These are phyloP conservation scores for Exophiala oligosperma DNA, from an alignment of 2,329 filamentous ascomycete species.

Conservation along the genomic window DNA sequence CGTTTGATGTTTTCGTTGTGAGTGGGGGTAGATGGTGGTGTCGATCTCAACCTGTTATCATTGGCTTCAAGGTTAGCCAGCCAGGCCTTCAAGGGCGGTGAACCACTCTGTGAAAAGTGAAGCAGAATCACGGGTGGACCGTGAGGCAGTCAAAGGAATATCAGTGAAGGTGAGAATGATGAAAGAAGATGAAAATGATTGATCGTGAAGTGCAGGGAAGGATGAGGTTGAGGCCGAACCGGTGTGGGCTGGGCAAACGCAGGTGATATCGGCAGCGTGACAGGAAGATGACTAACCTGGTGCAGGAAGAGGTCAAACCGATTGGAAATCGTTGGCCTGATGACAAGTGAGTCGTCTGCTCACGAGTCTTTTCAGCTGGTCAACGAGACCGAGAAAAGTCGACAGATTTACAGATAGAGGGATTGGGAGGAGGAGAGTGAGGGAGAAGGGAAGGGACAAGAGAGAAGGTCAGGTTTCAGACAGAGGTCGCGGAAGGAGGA, in stretches of 20 bases:
- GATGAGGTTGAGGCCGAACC: constrained; percentile 4
- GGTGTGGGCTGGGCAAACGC: constrained; percentile 15
- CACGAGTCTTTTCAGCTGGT: constrained; percentile 22
- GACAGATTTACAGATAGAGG: neutral
- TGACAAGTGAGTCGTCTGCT: constrained; percentile 26
- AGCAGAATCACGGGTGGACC: neutral
- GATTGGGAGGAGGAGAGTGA: constrained; percentile 9
- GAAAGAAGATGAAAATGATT: neutral
- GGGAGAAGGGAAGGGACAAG: constrained; percentile 6
- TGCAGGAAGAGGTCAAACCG: constrained; percentile 6
- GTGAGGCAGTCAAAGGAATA: neutral
- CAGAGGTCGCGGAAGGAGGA: neutral
- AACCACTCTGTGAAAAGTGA: neutral
- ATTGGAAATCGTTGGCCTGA: constrained; percentile 5
- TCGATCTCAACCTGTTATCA: constrained; percentile 26
- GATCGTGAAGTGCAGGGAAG: neutral
- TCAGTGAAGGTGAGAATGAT: neutral
- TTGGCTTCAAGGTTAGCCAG: constrained; percentile 12
- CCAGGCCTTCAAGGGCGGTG: neutral
- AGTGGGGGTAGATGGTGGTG: constrained; percentile 4
- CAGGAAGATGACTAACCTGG: constrained; percentile 19
- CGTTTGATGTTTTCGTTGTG: too few species aligned
- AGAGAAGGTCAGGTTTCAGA: constrained; percentile 1
- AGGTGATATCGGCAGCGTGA: constrained; percentile 1
- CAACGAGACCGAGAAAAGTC: constrained; percentile 1